A percentile compares a stretch with the other conserved stretches of the same genome.
Conservation (phyloP, 129 eudicot genomes). For the Smallanthus sonchifolius region DNA sequence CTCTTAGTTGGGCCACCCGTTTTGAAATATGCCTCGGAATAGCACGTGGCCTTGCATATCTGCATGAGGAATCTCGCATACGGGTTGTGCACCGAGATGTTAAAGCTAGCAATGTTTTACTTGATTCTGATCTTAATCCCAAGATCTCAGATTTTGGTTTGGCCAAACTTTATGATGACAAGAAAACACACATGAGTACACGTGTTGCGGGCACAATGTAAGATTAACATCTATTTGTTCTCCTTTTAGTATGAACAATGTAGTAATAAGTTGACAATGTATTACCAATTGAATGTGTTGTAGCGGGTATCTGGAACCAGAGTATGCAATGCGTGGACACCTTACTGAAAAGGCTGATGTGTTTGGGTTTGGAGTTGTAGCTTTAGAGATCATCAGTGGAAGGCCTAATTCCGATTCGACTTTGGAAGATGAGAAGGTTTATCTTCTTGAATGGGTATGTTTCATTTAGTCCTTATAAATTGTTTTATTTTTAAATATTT, state of each 20-base stretch:
- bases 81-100: constrained; percentile 81
- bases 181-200: constrained; percentile 81
- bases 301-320: constrained; percentile 91
- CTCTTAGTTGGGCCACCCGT: constrained; percentile 66
- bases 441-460: constrained; percentile 76
- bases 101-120: constrained; percentile 85
- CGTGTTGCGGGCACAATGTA: constrained; percentile 94
- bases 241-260: not conserved
- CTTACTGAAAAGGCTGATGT: constrained; percentile 93
- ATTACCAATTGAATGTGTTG: constrained; percentile 9
- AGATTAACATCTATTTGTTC: constrained; percentile 8
- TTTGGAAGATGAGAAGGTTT: constrained; percentile 52
- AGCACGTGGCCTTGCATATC: constrained; percentile 74
- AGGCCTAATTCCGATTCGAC: constrained; percentile 61
- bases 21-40: constrained; percentile 77
- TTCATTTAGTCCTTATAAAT: not conserved
- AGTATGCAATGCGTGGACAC: constrained; percentile 94
- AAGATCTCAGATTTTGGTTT: constrained; percentile 90
- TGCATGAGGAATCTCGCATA: constrained; percentile 79
- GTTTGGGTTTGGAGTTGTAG: constrained; percentile 84
- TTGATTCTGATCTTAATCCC: constrained; percentile 63
- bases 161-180: constrained; percentile 87
- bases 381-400: constrained; percentile 80
- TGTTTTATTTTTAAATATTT: not conserved
- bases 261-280: not conserved